These are phyloP conservation scores for Tetrahymena borealis DNA, from an alignment of 73 alveolate genomes.

Conservation along the genomic window DNA sequence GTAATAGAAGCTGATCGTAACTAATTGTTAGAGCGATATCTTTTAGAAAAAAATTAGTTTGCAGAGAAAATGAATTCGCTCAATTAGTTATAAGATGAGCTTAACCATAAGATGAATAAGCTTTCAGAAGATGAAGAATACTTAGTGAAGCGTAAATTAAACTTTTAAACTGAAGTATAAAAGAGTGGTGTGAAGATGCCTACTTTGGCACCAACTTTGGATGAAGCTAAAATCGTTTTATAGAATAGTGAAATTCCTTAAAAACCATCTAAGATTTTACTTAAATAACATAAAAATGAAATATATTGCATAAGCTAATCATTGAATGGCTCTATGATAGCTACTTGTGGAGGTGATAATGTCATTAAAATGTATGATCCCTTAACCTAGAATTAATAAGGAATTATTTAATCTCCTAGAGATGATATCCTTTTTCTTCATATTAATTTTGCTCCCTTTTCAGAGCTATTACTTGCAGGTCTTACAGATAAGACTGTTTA, in stretches of 20 bases:
- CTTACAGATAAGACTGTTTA: constrained; percentile 28
- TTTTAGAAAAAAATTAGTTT: neutral
- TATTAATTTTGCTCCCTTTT: constrained; percentile 22
- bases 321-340: constrained; percentile 29
- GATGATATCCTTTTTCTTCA: constrained; percentile 27
- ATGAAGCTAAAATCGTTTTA: neutral
- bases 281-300: constrained; percentile 17
- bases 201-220: neutral
- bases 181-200: neutral
- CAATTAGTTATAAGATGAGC: neutral
- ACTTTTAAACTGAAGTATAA: neutral
- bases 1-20: neutral
- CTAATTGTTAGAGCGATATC: neutral
- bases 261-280: constrained; percentile 5
- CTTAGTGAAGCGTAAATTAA: neutral
- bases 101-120: neutral
- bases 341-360: constrained; percentile 41
- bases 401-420: neutral
- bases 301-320: constrained; percentile 11
- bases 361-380: constrained; percentile 30
- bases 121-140: neutral
- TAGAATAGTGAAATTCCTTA: constrained; percentile 9
- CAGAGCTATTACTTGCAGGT: constrained; percentile 15
- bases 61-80: neutral
- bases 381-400: neutral